Conservation (phyloP, 2,329 filamentous ascomycete species). For the Aspergillus awamori region DNA sequence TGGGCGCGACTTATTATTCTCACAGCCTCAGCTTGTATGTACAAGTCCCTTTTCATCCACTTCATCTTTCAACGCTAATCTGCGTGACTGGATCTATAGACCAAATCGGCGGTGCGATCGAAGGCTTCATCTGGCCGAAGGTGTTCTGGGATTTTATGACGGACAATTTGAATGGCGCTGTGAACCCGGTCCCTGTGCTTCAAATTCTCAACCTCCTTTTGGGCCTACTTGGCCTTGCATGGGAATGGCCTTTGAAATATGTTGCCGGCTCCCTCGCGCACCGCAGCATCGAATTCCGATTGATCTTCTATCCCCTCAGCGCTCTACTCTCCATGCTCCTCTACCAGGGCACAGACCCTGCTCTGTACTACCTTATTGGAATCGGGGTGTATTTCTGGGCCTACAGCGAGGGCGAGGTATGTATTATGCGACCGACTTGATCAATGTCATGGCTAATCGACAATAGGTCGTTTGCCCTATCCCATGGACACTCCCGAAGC, state of each 20-base stretch:
- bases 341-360: conserved; percentile 91
- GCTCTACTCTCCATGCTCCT: conserved; percentile 74
- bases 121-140: conserved; percentile 97
- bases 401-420: conserved; percentile 93
- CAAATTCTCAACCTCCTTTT: conserved; percentile 88
- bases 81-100: conserved; percentile 56
- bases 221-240: conserved; percentile 75
- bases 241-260: conserved; percentile 85
- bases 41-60: neutral
- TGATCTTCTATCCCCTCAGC: conserved; percentile 79
- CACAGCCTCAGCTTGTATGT: conserved; percentile 75
- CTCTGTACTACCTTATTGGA: conserved; percentile 86
- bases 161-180: conserved; percentile 80
- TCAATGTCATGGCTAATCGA: neutral
- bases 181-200: conserved; percentile 83
- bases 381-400: conserved; percentile 93
- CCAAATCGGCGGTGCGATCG: conserved; percentile 79
- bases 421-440: conserved; percentile 35
- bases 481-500: conserved; percentile 68
- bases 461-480: conserved; percentile 66
- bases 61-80: conserved; percentile 18
- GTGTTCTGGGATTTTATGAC: conserved; percentile 98
- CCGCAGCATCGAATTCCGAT: conserved; percentile 81
- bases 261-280: conserved; percentile 79
- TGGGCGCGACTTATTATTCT: conserved; percentile 94